phyloP scores from a whole-genome alignment of 2,329 filamentous ascomycete genomes.

The Didymellaceae sp. region DNA sequence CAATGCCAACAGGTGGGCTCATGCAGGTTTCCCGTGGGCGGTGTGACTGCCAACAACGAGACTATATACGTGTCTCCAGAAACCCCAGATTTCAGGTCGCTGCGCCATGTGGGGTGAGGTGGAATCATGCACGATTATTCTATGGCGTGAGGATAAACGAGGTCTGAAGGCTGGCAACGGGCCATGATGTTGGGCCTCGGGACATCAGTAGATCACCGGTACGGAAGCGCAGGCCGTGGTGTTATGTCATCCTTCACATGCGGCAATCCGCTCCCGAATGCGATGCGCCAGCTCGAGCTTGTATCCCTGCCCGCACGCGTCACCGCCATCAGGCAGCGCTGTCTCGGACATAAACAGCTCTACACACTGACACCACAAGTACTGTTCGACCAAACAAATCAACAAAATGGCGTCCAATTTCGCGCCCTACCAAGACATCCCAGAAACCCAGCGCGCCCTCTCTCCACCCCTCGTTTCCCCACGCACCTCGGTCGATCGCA shows the following conservation, averaged over 20 bases:
- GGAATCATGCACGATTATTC: constrained; percentile 33
- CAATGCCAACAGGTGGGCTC: constrained; percentile 4
- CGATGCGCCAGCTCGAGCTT: constrained; percentile 1
- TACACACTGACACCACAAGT: not conserved
- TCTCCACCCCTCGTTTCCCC: constrained; percentile 68
- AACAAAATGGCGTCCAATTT: constrained; percentile 65
- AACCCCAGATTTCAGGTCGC: constrained; percentile 18
- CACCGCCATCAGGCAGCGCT: constrained; percentile 12
- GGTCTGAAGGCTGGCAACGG: constrained; percentile 19
- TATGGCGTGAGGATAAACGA: constrained; percentile 12
- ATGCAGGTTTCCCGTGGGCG: constrained; percentile 21
- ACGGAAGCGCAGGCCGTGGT: not conserved
- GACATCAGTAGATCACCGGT: constrained; percentile 2
- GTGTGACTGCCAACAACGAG: constrained; percentile 36
- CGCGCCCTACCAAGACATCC: constrained; percentile 94
- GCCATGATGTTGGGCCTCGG: constrained; percentile 6
- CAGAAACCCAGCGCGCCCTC: constrained; percentile 80
- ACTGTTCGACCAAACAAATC: not conserved
- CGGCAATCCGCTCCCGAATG: constrained; percentile 3
- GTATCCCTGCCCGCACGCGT: constrained; percentile 28
- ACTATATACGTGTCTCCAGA: constrained; percentile 40
- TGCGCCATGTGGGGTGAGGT: constrained; percentile 37
- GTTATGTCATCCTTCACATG: constrained; percentile 24
- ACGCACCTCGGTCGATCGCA: constrained; percentile 47
- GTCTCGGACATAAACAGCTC: constrained; percentile 9